These are phyloP conservation scores for Aspergillus sparsus DNA, from an alignment of 495 filamentous ascomycete species.

Conservation along the genomic window DNA sequence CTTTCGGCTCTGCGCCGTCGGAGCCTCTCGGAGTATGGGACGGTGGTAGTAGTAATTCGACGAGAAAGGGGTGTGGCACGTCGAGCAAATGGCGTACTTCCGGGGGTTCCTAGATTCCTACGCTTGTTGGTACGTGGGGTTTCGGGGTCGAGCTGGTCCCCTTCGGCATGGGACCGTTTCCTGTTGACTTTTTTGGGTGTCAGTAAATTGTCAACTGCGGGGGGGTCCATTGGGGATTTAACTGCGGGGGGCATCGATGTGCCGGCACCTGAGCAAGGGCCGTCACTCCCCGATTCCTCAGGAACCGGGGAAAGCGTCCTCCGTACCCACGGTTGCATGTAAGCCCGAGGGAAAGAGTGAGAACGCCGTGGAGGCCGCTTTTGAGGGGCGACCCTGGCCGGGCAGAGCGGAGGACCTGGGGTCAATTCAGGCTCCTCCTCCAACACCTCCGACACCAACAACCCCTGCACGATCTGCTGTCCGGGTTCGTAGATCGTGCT, in stretches of 20 bases:
- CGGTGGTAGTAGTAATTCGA: slow-evolving; percentile 21
- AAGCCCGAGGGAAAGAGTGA: neutral
- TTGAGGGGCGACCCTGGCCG: slow-evolving; percentile 5
- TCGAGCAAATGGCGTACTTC: slow-evolving; percentile 24
- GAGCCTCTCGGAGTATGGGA: slow-evolving; percentile 33
- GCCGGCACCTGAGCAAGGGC: slow-evolving; percentile 16
- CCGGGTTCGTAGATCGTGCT: slow-evolving; percentile 14
- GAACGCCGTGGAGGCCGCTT: neutral
- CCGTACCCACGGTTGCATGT: neutral
- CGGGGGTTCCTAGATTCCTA: slow-evolving; percentile 26
- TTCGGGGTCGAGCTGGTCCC: slow-evolving; percentile 1
- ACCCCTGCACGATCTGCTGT: slow-evolving; percentile 13
- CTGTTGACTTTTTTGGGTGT: slow-evolving; percentile 24
- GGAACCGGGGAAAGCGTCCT: slow-evolving; percentile 19
- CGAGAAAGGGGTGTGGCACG: slow-evolving; percentile 21
- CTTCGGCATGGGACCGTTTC: slow-evolving; percentile 18
- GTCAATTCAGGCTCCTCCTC: slow-evolving; percentile 16
- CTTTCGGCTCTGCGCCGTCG: slow-evolving; percentile 32
- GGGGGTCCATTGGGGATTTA: neutral
- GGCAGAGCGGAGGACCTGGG: slow-evolving; percentile 15
- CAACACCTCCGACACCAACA: slow-evolving; percentile 21
- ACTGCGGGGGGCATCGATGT: neutral
- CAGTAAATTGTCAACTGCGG: slow-evolving; percentile 15
- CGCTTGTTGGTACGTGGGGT: slow-evolving; percentile 27
- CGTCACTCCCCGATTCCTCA: slow-evolving; percentile 12